Evolutionary conservation across 2,329 filamentous ascomycete species (phyloP), one percentile per base, ranked within the genome.

Genomic region (Furcasterigmium sp.): DNA sequence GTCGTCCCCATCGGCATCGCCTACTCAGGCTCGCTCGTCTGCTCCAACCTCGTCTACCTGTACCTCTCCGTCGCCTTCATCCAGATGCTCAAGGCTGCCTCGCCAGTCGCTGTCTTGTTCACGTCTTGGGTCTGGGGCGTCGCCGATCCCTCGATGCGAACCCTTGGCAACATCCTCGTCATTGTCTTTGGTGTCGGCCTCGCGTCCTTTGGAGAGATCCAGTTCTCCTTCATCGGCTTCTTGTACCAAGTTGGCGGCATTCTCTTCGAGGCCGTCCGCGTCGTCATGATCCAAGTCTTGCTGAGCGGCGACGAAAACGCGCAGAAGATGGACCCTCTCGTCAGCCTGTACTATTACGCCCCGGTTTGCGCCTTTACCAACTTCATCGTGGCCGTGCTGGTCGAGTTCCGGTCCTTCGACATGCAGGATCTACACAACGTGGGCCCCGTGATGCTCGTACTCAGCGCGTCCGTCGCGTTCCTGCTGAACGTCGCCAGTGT

Each of bases 291-390:
- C 45, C 85, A 94, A 68, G 81, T 85, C 47, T 74, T 95, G 54
- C 78, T 95, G 41, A 87, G 82, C 58, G 82, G 76, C 26, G 76
- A 85, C 40, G 86, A 89, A 36, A 34, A 29, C 20, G 39, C 39
- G n/a, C 63, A 86, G 69, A 88, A 87, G 72, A 93, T 94, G 88
- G 87, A 93, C 58, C 87, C 88, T 28, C 76, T 95, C 28, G 87
- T 93, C 48, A 88, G 86, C 25, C 76, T 94, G 18, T 94, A 94
- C 75, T 94, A 94, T 72, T 94, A 88, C 59, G 89, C 88, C 1
- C 88, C 88, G 5, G 82, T 89, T 39, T 94, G 88, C 65, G 85
- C 87, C 39, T 65, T 84, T 55, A 89, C 90, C 82, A 94, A 94
- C 67, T 70, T 84, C 44, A 53, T 84, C 29, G 80, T 88, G 26